Base-by-base conservation (phyloP, 306 rosid species). In the Gynostemma pentaphyllum region DNA sequence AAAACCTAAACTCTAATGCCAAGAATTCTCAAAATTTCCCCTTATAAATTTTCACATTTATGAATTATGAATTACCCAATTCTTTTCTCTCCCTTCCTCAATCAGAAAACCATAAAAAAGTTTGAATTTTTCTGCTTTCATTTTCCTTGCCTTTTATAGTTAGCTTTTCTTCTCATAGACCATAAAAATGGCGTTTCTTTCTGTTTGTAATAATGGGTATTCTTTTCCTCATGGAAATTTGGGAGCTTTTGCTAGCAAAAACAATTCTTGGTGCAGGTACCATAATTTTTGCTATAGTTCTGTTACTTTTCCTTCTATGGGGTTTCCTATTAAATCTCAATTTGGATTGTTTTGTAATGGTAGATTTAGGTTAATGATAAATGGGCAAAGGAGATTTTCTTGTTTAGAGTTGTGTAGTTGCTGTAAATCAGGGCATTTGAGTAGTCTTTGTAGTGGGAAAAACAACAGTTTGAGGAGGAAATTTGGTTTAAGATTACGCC, bases 131-230 rank as follows among this genome's bases (percentile, higher is more conserved):
- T 16, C 63, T 32, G 7, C 44, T 16, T 29, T n/a, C 18, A 32
- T 55, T 55, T 26, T 16, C 8, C n/a, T 57, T n/a, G n/a, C 64
- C 16, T 10, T 24, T 10, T 57, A 18, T 5, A 32, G 18, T 57
- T 11, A 23, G 14, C 39, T 57, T 36, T 54, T 11, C 45, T 32
- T 32, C 7, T 2, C 51, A 51, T 37, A 55, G n/a, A n/a, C n/a
- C n/a, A n/a, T n/a, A n/a, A n/a, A n/a, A n/a, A 92, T 92, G 99
- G 82, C 95, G 75, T 81, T 71, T 71, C 75, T 88, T 59, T 82
- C 94, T 70, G 73, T 75, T 74, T 86, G 80, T 73, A 70, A 68
- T 76, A 59, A 76, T 71, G 79, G 90, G 69, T 76, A 79, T 47
- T 68, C 68, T 34, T 34, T 68, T 37, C 24, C 68, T 40, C 78